Evolutionary conservation across 768 basidiomycete genomes (phyloP).

Genomic region (Chalciporus sphaerocephalus): DNA sequence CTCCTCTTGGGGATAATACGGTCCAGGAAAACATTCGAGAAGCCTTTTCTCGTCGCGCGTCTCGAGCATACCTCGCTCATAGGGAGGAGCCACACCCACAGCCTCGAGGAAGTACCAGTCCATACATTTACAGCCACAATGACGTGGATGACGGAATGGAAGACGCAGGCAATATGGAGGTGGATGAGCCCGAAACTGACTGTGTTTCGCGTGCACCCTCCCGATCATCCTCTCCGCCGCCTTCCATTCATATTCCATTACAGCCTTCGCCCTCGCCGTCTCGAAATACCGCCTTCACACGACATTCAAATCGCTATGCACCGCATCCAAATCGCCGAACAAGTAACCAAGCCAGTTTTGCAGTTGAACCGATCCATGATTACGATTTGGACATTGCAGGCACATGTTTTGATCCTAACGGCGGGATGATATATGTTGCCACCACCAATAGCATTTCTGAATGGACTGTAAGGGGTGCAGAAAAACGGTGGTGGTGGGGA

Average conservation of each 20-base stretch:
- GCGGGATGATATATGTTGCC: constrained; percentile 65
- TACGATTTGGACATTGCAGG: constrained; percentile 57
- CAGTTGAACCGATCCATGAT: constrained; percentile 14
- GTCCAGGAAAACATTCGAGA: constrained; percentile 57
- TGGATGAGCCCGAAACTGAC: constrained; percentile 48
- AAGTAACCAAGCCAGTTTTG: constrained; percentile 7
- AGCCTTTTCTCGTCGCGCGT: constrained; percentile 47
- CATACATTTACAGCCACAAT: constrained; percentile 16
- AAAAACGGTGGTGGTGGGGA: constrained; percentile 74
- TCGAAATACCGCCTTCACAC: constrained; percentile 16
- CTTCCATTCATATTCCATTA: constrained; percentile 30
- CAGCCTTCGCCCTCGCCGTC: constrained; percentile 23
- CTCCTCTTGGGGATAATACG: constrained; percentile 49
- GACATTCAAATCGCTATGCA: constrained; percentile 19
- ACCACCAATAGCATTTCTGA: constrained; percentile 65
- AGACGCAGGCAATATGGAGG: constrained; percentile 45
- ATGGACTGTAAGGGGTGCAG: constrained; percentile 68
- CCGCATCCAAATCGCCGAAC: constrained; percentile 19
- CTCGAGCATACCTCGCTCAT: constrained; percentile 33
- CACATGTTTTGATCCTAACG: constrained; percentile 67
- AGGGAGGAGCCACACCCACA: constrained; percentile 24
- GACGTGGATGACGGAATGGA: constrained; percentile 28
- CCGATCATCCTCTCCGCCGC: constrained; percentile 46
- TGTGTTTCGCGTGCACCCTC: constrained; percentile 51
- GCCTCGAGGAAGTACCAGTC: constrained; percentile 15